Conservation (phyloP, 2,329 filamentous ascomycete genomes). For the Aspergillus fumigatus region DNA sequence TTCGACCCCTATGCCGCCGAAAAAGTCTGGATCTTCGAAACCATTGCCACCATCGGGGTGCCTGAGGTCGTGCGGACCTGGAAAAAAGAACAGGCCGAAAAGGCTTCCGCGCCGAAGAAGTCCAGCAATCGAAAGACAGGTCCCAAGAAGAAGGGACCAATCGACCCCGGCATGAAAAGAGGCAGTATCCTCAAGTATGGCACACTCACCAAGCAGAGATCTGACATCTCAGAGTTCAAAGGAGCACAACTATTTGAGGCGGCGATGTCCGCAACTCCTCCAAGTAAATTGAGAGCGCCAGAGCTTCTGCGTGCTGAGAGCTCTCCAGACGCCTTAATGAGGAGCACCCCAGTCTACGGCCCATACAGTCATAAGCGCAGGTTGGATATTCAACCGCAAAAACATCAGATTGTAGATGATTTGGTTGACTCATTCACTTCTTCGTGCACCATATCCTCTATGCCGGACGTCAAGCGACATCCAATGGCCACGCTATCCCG, state of each 20-base stretch:
- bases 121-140: conserved; percentile 21
- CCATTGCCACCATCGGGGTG: conserved; percentile 59
- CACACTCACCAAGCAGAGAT: conserved; percentile 34
- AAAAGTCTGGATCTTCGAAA: conserved; percentile 65
- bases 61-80: conserved; percentile 63
- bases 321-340: conserved; percentile 5
- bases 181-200: conserved; percentile 40
- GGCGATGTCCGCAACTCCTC: conserved; percentile 15
- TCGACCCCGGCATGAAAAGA: conserved; percentile 38
- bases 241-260: conserved; percentile 28
- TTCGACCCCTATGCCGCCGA: conserved; percentile 63
- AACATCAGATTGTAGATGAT: conserved; percentile 18
- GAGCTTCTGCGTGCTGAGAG: conserved; percentile 4
- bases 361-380: conserved; percentile 13
- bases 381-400: conserved; percentile 1
- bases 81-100: conserved; percentile 43
- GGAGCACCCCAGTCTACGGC: conserved; percentile 11
- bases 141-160: conserved; percentile 33
- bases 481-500: conserved; percentile 11
- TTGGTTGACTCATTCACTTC: conserved; percentile 24
- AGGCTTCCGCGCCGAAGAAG: conserved; percentile 27
- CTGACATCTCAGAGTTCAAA: conserved; percentile 25
- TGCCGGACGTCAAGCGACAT: conserved; percentile 17
- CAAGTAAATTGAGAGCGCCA: conserved; percentile 13
- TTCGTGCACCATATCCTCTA: conserved; percentile 15